Evolutionary conservation across 192 early-diverging fungal species (phyloP), one percentile per base, ranked within the genome.

Genomic region (Backusella macrospora): DNA sequence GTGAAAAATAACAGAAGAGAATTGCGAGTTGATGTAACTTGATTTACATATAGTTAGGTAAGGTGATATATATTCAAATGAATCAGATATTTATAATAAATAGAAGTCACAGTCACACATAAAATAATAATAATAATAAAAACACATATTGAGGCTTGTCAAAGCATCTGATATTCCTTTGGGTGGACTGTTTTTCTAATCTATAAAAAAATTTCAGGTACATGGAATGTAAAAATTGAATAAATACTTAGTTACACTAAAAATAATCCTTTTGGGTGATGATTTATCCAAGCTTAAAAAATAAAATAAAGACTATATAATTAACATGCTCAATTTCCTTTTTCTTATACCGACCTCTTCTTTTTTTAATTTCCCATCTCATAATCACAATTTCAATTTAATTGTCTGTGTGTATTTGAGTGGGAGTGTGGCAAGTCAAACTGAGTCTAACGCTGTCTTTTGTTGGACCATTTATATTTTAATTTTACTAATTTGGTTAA

Each of bases 101-200:
- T 23, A 55, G 23, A 55, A 21, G 52, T 55, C 52, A 59, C 52
- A 26, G 52, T 26, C 26, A 9, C 26, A 59, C 26, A 59, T 59
- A 59, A 59, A 59, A 59, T 59, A 59, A 26, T 59, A 26, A 59
- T 26, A 59, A 26, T 59, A 59, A 59, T n/a, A 34, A 34, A 34
- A 34, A 6, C 23, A 59, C 52, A 23, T 5, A 23, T 26, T 59
- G 52, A 59, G 52, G 52, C 23, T 59, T 26, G 52, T 59, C 52
- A 59, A 59, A 59, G 21, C 52, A 59, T 59, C 52, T 59, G 52
- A 59, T 59, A 59, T 59, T 18, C 52, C 52, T 52, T 23, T 52
- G 49, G 18, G 9, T 18, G 48, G 9, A 0, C 48, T 18, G 48
- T 52, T 18, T 12, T 43, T 9, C 5, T 9, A 9, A 43, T 6